These are phyloP conservation scores for Exophiala viscosa DNA, from an alignment of 2,329 filamentous ascomycete species.

Conservation along the genomic window DNA sequence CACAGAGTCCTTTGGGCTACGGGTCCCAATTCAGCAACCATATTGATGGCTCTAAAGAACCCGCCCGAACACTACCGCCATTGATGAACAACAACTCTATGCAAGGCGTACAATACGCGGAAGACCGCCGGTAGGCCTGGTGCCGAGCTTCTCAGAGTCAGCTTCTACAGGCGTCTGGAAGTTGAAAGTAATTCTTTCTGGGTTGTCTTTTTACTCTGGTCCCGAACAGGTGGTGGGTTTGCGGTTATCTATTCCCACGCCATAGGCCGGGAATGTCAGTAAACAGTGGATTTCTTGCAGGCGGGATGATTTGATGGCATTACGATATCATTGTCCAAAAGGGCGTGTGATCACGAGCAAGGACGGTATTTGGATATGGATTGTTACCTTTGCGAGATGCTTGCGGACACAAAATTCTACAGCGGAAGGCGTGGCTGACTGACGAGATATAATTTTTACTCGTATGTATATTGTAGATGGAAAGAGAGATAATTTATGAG, in stretches of 20 bases:
- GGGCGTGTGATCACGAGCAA: neutral
- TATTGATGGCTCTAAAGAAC: constrained; percentile 32
- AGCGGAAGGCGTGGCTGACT: no score
- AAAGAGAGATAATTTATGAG: no score
- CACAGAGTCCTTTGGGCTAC: constrained; percentile 24
- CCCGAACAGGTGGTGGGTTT: no score
- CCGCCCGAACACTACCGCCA: constrained; percentile 46
- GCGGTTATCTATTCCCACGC: no score
- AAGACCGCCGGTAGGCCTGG: constrained; percentile 40
- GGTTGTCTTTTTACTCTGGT: neutral
- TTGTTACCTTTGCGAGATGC: no score
- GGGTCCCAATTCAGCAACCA: constrained; percentile 23
- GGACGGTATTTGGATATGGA: neutral
- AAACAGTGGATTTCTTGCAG: neutral
- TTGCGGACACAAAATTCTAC: no score
- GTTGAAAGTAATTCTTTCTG: constrained; percentile 1
- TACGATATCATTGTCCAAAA: neutral
- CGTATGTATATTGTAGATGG: no score
- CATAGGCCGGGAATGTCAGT: no score
- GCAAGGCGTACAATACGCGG: constrained; percentile 51
- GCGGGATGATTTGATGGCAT: neutral
- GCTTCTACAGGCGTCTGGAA: constrained; percentile 12
- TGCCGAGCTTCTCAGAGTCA: neutral
- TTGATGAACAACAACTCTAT: constrained; percentile 44
- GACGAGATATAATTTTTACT: no score